Evolutionary conservation across 2,329 filamentous ascomycete species (phyloP).

Genomic region (Diaporthe sp.): DNA sequence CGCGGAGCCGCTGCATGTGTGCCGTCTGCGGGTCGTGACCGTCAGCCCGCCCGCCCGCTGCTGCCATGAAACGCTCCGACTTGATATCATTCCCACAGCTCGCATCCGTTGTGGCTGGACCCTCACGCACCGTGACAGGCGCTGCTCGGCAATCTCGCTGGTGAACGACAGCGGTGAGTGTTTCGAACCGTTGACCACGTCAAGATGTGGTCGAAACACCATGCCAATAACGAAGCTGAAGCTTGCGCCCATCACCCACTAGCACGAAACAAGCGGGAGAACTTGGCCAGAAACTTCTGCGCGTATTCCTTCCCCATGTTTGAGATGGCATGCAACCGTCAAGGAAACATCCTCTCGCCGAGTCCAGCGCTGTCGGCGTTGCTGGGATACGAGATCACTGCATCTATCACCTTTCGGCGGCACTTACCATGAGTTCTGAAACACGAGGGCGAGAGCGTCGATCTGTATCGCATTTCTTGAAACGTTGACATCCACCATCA

Average conservation of each 20-base stretch:
- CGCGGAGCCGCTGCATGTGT: constrained; percentile 20
- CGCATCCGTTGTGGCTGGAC: constrained; percentile 11
- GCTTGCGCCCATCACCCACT: constrained; percentile 34
- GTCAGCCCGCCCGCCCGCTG: constrained; percentile 1
- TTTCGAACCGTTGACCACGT: constrained; percentile 21
- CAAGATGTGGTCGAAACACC: constrained; percentile 33
- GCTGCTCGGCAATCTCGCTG: constrained; percentile 33
- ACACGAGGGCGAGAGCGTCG: constrained; percentile 36
- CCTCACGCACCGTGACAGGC: constrained; percentile 4
- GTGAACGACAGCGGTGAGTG: constrained; percentile 22
- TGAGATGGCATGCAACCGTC: constrained; percentile 32
- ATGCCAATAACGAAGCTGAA: constrained; percentile 37
- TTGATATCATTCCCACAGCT: constrained; percentile 9
- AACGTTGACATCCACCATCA: constrained; percentile 39
- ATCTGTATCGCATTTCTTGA: constrained; percentile 39
- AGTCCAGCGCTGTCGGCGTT: constrained; percentile 9
- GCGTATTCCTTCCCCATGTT: constrained; percentile 36
- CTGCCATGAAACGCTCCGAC: constrained; percentile 8
- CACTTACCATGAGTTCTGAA: constrained; percentile 35
- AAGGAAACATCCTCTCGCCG: constrained; percentile 34
- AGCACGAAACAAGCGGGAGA: constrained; percentile 36
- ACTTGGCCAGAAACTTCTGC: constrained; percentile 33
- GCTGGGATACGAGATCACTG: constrained; percentile 29
- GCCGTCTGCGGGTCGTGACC: constrained; percentile 20
- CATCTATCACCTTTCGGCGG: constrained; percentile 13